Evolutionary conservation across 805 yeast genomes (phyloP).

Genomic region (Starmerella apis): DNA sequence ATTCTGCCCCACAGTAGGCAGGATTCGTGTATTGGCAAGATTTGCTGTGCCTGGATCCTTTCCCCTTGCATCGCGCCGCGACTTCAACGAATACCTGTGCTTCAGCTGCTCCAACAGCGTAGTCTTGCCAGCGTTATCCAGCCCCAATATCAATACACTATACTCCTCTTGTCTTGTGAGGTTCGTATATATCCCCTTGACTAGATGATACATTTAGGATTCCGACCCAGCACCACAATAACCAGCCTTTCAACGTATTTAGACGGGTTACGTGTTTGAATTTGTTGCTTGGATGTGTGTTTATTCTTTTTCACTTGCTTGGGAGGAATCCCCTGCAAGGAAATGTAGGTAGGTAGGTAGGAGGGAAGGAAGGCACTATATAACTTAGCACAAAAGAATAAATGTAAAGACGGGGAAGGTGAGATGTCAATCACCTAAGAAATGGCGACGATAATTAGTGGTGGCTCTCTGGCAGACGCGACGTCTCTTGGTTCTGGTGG

Average conservation of each 20-base stretch:
- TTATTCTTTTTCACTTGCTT: not conserved
- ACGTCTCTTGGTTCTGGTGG: conserved; percentile 25
- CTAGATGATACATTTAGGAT: conserved; percentile 53
- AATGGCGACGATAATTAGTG: no score
- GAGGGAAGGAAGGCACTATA: not conserved
- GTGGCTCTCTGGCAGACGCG: conserved; percentile 23
- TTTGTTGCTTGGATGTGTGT: no score
- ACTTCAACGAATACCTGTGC: conserved; percentile 40
- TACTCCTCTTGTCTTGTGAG: conserved; percentile 58
- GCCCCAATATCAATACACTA: conserved; percentile 70
- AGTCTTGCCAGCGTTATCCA: conserved; percentile 95
- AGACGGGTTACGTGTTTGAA: no score
- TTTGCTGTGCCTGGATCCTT: conserved; percentile 16
- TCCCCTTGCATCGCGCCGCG: conserved; percentile 30
- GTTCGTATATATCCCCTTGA: conserved; percentile 48
- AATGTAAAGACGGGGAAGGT: not conserved
- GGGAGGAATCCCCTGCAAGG: conserved; percentile 1
- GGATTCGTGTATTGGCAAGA: conserved; percentile 38
- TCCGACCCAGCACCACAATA: no score
- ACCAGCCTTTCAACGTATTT: no score
- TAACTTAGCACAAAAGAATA: no score
- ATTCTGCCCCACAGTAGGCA: conserved; percentile 95
- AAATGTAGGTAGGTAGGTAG: no score
- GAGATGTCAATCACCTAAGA: no score
- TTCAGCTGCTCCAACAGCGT: conserved; percentile 62